Conservation (phyloP, 305 asterid species). For the Fraxinus nigra region DNA sequence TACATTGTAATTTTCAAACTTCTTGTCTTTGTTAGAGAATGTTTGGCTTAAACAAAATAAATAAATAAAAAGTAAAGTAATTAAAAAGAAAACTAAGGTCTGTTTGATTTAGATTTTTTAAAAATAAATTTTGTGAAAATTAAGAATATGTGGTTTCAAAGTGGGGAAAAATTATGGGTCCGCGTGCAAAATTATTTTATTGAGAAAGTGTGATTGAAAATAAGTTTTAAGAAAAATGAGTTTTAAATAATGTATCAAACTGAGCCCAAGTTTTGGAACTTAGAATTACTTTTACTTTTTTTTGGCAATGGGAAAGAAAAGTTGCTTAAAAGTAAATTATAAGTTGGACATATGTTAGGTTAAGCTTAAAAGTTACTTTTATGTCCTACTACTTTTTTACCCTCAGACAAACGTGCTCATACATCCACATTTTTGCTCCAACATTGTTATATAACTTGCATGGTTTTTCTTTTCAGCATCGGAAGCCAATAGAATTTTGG, state of each 20-base stretch:
- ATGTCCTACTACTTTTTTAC: not conserved
- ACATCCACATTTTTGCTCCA: not conserved
- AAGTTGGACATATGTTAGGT: not conserved
- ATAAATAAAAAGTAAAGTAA: not conserved
- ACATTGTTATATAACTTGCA: not conserved
- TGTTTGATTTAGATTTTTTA: not conserved
- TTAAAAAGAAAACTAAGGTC: not conserved
- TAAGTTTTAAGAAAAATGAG: no score
- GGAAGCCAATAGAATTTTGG: slow-evolving; percentile 74
- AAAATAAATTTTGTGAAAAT: not conserved
- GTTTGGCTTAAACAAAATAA: not conserved
- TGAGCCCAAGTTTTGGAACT: not conserved
- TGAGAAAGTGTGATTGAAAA: not conserved
- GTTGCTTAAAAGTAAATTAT: not conserved
- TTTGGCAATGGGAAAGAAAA: not conserved
- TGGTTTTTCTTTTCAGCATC: slow-evolving; percentile 48
- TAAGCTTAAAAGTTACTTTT: not conserved
- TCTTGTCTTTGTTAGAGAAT: not conserved
- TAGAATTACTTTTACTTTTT: not conserved
- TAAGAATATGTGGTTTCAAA: not conserved
- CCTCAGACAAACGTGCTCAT: not conserved
- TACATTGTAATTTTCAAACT: not conserved
- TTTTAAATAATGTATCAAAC: not conserved
- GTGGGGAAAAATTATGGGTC: not conserved
- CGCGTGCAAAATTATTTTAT: not conserved